These are phyloP conservation scores for Phytopythium oedochilum DNA, from an alignment of 352 stramenopile genomes.

Conservation along the genomic window DNA sequence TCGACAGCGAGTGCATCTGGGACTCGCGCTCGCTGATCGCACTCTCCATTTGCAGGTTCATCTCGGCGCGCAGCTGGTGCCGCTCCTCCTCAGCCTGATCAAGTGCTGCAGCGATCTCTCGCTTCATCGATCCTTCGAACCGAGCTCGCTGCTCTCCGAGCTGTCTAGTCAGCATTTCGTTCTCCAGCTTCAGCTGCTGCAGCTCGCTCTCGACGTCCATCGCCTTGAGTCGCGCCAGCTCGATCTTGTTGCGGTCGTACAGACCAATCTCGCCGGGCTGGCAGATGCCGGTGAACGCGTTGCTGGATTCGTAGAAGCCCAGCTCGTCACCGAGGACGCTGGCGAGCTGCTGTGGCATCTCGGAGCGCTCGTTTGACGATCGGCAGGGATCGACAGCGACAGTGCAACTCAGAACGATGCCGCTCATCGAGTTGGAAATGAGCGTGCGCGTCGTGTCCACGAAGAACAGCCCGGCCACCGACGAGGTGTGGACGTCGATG, in stretches of 20 bases:
- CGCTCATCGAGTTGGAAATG: conserved; percentile 33
- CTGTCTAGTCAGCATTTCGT: conserved; percentile 60
- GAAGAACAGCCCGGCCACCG: conserved; percentile 41
- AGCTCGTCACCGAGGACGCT: not conserved
- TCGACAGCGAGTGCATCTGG: conserved; percentile 21
- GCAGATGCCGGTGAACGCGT: conserved; percentile 24
- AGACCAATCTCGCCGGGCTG: conserved; percentile 52
- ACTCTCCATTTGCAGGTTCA: conserved; percentile 18
- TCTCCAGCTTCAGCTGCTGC: conserved; percentile 67
- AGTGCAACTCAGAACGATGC: conserved; percentile 38
- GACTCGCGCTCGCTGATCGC: conserved; percentile 26
- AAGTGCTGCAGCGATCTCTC: conserved; percentile 13
- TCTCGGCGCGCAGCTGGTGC: conserved; percentile 23
- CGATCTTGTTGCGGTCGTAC: conserved; percentile 51
- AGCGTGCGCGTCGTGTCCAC: conserved; percentile 17
- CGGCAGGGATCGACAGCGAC: conserved; percentile 7
- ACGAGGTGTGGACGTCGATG: conserved; percentile 45
- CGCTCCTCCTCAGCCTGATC: conserved; percentile 20
- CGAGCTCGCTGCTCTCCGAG: conserved; percentile 34
- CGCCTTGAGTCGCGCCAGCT: conserved; percentile 39
- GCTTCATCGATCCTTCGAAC: conserved; percentile 31
- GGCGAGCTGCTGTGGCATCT: not conserved
- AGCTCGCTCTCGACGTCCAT: conserved; percentile 62
- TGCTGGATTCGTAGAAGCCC: conserved; percentile 3
- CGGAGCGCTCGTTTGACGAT: not conserved